These are phyloP conservation scores for Aspergillus neoniger DNA, from an alignment of 2,329 filamentous ascomycete species.

Conservation along the genomic window DNA sequence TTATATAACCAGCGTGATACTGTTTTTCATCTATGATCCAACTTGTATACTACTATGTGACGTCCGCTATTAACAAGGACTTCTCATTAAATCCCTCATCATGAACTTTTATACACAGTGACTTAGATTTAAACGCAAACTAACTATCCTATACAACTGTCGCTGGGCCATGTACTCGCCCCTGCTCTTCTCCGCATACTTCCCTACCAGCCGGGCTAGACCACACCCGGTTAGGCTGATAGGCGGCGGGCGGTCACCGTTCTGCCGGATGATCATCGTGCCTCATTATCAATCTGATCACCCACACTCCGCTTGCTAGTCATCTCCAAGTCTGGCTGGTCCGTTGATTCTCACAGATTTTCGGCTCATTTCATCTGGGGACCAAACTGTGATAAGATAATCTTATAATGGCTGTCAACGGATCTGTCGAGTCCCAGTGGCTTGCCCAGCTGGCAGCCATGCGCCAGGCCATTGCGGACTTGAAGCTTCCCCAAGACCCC, in stretches of 20 bases:
- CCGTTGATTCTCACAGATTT: no score
- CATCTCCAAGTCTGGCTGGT: neutral
- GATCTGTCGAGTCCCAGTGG: conserved; percentile 65
- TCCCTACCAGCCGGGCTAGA: neutral
- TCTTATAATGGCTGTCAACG: conserved; percentile 22
- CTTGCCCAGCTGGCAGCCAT: conserved; percentile 81
- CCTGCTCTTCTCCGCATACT: no score
- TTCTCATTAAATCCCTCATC: no score
- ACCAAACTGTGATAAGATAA: no score
- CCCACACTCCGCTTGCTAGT: neutral
- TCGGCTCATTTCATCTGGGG: neutral
- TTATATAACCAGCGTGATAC: no score
- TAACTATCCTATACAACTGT: no score
- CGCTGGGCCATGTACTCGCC: no score
- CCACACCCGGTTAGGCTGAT: neutral
- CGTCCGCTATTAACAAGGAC: rapidly evolving
- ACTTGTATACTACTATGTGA: no score
- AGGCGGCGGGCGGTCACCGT: neutral
- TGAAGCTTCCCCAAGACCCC: conserved; percentile 59
- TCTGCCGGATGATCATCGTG: conserved; percentile 5
- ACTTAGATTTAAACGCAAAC: no score
- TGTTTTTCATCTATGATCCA: no score
- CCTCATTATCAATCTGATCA: neutral
- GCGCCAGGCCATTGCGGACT: conserved; percentile 76
- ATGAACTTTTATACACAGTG: no score